Evolutionary conservation across 2,329 filamentous ascomycete genomes (phyloP), one percentile per base, ranked within the genome.

Genomic region (Alternaria solani): DNA sequence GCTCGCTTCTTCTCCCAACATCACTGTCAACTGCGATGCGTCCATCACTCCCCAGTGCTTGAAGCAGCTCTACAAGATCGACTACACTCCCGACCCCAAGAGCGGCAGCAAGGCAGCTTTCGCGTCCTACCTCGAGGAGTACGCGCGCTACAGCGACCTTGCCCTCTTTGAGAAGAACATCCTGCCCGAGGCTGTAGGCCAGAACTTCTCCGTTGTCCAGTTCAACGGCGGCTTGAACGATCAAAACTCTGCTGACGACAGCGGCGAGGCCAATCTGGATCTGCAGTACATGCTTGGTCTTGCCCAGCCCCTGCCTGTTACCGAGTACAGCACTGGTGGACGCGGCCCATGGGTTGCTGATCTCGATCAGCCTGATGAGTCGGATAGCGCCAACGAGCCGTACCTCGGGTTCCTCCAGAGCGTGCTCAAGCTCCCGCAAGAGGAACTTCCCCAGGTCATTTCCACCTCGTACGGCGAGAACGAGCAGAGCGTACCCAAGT

Each of bases 391-490:
- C 67, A 91, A 91, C 72, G 89, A 92, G 78, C 88, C 88, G 0
- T 91, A 90, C 74, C 80, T 90, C 2, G 82, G 83, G 16, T 90
- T 86, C 78, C 79, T 90, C 12, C 81, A 85, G 51, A 84, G 86
- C 69, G 74, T 90, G 2, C 81, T 89, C 2, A 79, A 80, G 3
- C 82, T 88, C 8, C 71, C 81, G 0, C 84, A 86, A 20, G 51
- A 62, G 28, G 62, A 69, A 5, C 79, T 91, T 5, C 88, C 89
- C 0, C 84, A 87, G 54, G 86, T 88, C 14, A 84, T 91, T 65
- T 86, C 84, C 39, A 87, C 86, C 11, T 89, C 87, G 0, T 91
- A 91, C 72, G 88, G 87, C 47, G 88, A 90, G 66, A 84, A 87
- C 62, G 89, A 91, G 75, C 85, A 89, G 73, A 84, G 81, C 7